Evolutionary conservation across 2,329 filamentous ascomycete genomes (phyloP), one percentile per base, ranked within the genome.

Genomic region (Clathrospora elynae): DNA sequence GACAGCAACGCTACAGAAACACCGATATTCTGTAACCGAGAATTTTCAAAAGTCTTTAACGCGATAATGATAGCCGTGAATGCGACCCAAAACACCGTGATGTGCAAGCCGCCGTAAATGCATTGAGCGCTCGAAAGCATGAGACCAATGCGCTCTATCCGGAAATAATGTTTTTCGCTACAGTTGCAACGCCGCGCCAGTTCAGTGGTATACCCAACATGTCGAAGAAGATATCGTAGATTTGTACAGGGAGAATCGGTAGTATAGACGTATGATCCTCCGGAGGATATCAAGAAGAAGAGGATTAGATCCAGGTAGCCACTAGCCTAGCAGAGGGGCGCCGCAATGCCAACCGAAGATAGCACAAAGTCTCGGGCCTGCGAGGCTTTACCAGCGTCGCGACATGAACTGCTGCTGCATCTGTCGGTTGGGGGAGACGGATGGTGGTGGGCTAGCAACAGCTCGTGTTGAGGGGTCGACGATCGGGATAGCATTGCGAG

Each of bases 401-500:
- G 65, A 55, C 59, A 68, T 65, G 62, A 73, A 75, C 67, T 78
- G 74, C 62, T 80, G 77, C 67, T 77, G 74, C 67, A 80, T 77
- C 75, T 84, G 82, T 57, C 82, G 78, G 67, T 76, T 80, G 46
- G 83, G 83, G 42, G 82, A 84, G 64, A 85, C 79, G 54, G 81
- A 84, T 51, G 86, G 86, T 17, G 92, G 90, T 57, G 92, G 92
- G 76, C 90, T 95, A 42, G 90, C 85, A 78, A 96, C 86, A 65
- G 90, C 84, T 66, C 93, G 90, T 43, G 92, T 96, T 59, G 83
- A 88, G 40, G 93, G 93, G 78, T 99, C 95, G 73, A 97, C 89
- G 70, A 99, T 99, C 46, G 92, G 92, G 58, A 97, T 97, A 65
- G 93, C 90, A 72, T 96, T 97, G 73, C 90, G 89, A 45, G 87